A percentile compares a stretch with the other conserved stretches of the same genome.
Evolutionary conservation across 805 yeast species (phyloP).

Genomic region (Kazachstania taianensis): DNA sequence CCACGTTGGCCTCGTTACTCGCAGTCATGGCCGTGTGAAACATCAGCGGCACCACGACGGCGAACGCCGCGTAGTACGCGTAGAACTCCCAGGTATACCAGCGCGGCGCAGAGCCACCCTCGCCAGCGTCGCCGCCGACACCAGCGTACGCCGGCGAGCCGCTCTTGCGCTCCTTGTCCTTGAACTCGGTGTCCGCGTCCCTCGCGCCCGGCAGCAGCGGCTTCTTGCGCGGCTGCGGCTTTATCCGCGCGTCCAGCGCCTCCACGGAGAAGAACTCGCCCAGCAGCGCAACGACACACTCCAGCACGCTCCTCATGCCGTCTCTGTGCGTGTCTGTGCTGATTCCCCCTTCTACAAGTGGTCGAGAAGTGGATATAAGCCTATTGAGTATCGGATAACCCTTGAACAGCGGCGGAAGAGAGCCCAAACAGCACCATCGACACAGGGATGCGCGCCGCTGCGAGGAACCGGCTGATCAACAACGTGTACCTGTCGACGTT

Average conservation of each 20-base stretch:
- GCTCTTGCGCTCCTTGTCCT: constrained; percentile 1
- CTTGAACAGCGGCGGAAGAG: not conserved
- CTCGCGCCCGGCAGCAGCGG: too few species aligned
- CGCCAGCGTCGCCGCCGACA: constrained; percentile 1
- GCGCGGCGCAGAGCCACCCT: not conserved
- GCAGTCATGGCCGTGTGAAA: constrained; percentile 73
- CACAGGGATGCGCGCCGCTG: constrained; percentile 38
- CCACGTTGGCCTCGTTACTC: constrained; percentile 59
- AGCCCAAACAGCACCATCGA: not conserved
- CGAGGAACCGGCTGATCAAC: constrained; percentile 42
- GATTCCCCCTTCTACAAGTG: not conserved
- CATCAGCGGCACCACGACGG: constrained; percentile 72
- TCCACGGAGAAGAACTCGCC: constrained; percentile 19
- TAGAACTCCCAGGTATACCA: constrained; percentile 76
- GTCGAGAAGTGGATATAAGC: not conserved
- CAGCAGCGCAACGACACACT: constrained; percentile 7
- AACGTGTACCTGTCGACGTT: constrained; percentile 50
- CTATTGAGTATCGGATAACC: too few species aligned
- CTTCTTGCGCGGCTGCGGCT: constrained; percentile 14
- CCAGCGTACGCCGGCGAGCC: not conserved
- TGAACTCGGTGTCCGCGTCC: not conserved
- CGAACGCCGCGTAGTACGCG: constrained; percentile 53
- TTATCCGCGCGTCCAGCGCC: constrained; percentile 22
- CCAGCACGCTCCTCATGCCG: not conserved
- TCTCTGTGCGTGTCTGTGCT: not conserved